phyloP scores from a whole-genome alignment of 108 stramenopile species.

The Nitzschia sp. region DNA sequence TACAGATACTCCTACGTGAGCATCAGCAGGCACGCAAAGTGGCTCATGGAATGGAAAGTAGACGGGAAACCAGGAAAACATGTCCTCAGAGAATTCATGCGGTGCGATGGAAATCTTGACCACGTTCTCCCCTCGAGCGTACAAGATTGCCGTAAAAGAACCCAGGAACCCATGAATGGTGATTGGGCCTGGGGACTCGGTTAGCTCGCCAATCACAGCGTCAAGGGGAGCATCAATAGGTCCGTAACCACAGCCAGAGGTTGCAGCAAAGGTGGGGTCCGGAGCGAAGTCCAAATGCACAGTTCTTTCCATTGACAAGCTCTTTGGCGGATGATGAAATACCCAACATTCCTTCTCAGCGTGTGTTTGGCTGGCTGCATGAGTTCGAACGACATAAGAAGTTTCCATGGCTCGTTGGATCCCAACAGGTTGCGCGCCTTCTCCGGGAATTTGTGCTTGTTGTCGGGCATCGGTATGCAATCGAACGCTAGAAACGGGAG shows the following conservation, averaged over 20 bases:
- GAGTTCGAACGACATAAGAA: constrained; percentile 91
- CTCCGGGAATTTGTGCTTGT: constrained; percentile 55
- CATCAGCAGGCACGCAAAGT: constrained; percentile 62
- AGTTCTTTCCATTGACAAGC: constrained; percentile 39
- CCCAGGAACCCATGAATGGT: constrained; percentile 94
- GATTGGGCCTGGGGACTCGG: constrained; percentile 22
- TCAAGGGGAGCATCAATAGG: constrained; percentile 50
- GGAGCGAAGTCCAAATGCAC: constrained; percentile 51
- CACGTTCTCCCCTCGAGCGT: constrained; percentile 32
- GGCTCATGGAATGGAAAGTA: constrained; percentile 92
- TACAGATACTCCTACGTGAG: constrained; percentile 69
- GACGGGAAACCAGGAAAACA: constrained; percentile 98
- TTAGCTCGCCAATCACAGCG: constrained; percentile 17
- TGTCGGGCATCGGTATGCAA: constrained; percentile 81
- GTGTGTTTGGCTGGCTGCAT: constrained; percentile 87
- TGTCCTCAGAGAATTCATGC: constrained; percentile 82
- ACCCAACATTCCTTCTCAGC: constrained; percentile 79
- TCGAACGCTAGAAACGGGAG: constrained; percentile 88
- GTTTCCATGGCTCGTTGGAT: constrained; percentile 89
- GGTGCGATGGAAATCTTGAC: constrained; percentile 88
- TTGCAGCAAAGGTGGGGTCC: constrained; percentile 51
- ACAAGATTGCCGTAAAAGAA: constrained; percentile 89
- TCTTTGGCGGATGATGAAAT: constrained; percentile 80
- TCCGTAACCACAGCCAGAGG: constrained; percentile 64
- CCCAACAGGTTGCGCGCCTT: constrained; percentile 56